Base-by-base conservation (phyloP, 2,329 filamentous ascomycete species). In the Cladobotryum protrusum region DNA sequence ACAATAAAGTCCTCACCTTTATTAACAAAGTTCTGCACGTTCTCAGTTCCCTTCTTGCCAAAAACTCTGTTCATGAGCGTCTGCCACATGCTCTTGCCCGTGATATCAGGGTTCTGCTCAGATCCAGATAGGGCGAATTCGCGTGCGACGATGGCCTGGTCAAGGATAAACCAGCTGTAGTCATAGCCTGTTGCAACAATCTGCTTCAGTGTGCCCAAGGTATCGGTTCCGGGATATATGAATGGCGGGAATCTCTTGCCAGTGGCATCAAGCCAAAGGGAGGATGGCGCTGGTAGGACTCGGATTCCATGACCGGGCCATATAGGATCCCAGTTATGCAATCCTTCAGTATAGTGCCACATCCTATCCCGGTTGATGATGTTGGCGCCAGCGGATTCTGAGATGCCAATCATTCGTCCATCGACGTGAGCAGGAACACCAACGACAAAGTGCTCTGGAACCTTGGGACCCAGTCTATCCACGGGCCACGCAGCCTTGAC, bases 291-390 rank as follows among this genome's bases (percentile, higher is more conserved):
- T 0, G 81, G 78, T 13, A 83, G 66, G 2, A 83, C 72, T 33
- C 80, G 77, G 54, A 83, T 83, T 17, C 80, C 80, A 57, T 83
- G 81, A 13, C 57, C 52, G 0, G 79, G 79, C 80, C 80, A 83
- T 61, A 83, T 82, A 4, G 79, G 70, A 48, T 82, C 65, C 80
- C 80, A 83, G 60, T 84, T 83, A 47, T 73, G 68, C 11, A 84
- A 61, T 0, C 81, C 81, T 57, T 84, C 81, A 11, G 79, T 83
- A 59, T 84, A 84, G 61, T 83, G 80, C 81, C 81, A 84, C 80
- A 83, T 83, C 40, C 81, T 69, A 58, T 83, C 81, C 44, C 75
- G 72, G 63, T 84, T 83, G 67, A 83, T 71, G 52, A 82, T 59
- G 50, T 72, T 68, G 1, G 76, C 81, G 8, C 81, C 81, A 1